Evolutionary conservation across 495 filamentous ascomycete genomes (phyloP).

Genomic region (Lasiosphaeriaceae sp.): DNA sequence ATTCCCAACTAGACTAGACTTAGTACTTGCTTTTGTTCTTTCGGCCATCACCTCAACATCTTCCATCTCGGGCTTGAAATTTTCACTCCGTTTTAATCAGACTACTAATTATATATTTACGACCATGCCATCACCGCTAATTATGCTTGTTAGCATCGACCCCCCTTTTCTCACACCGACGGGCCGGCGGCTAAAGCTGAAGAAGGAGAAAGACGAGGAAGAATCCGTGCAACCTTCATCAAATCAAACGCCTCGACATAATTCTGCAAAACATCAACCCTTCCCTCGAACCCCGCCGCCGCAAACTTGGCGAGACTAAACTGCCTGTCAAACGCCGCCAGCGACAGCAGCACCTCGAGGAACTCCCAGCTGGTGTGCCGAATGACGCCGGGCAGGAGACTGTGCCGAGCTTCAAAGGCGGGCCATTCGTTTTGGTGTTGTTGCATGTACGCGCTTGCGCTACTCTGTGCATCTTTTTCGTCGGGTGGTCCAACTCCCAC

Average conservation of each 20-base stretch:
- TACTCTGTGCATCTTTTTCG: background rate
- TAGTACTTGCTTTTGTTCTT: too few species aligned
- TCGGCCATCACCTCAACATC: too few species aligned
- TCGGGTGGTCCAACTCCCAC: background rate
- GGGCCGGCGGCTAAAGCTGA: too few species aligned
- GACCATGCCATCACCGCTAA: too few species aligned
- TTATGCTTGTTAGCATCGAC: too few species aligned
- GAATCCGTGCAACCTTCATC: background rate
- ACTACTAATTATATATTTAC: too few species aligned
- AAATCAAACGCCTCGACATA: background rate
- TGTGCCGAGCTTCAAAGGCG: background rate
- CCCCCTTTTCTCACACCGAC: too few species aligned
- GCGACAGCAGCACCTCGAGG: background rate
- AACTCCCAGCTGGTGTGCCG: background rate
- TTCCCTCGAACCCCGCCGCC: background rate
- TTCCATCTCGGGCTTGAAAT: too few species aligned
- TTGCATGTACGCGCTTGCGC: background rate
- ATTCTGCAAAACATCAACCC: background rate
- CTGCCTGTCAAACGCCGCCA: background rate
- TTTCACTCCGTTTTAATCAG: too few species aligned
- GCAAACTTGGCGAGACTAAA: background rate
- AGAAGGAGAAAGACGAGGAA: too few species aligned
- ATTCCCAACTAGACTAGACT: too few species aligned
- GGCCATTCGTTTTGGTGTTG: background rate
- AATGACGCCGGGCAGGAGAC: background rate